phyloP scores from a whole-genome alignment of 805 yeast genomes.

The Candida argentea region DNA sequence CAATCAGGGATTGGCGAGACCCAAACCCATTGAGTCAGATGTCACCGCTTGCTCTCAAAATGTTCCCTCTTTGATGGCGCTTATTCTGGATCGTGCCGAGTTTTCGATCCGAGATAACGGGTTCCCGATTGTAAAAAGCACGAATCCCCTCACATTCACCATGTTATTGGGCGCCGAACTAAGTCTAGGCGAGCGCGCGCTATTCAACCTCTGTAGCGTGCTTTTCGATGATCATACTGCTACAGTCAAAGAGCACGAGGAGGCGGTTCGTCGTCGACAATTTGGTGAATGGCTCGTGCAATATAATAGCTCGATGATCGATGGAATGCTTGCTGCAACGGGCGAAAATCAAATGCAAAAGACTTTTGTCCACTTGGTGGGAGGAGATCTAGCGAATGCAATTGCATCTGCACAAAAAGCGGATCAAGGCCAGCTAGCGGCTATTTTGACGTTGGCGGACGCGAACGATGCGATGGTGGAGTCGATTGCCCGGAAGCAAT shows the following conservation, averaged over 20 bases:
- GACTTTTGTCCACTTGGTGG: slow-evolving; percentile 39
- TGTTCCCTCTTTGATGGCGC: slow-evolving; percentile 9
- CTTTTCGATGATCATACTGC: slow-evolving; percentile 33
- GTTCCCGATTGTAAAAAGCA: slow-evolving; percentile 14
- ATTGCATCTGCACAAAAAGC: slow-evolving; percentile 48
- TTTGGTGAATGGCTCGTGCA: slow-evolving; percentile 50
- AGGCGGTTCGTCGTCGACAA: slow-evolving; percentile 28
- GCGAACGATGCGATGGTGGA: slow-evolving; percentile 55
- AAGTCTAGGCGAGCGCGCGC: slow-evolving; percentile 13
- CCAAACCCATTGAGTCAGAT: slow-evolving; percentile 2
- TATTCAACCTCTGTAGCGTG: slow-evolving; percentile 52
- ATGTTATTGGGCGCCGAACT: slow-evolving; percentile 8
- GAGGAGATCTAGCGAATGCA: slow-evolving; percentile 55
- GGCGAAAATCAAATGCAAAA: slow-evolving; percentile 36
- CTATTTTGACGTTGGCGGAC: slow-evolving; percentile 57
- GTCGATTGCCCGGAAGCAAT: slow-evolving; percentile 47
- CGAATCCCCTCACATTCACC: slow-evolving; percentile 7
- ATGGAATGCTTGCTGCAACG: slow-evolving; percentile 10
- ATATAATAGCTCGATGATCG: slow-evolving; percentile 28
- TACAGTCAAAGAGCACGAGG: slow-evolving; percentile 9
- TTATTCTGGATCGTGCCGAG: slow-evolving; percentile 13
- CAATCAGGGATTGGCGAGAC: too few relatives aligned
- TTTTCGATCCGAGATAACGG: slow-evolving; percentile 14
- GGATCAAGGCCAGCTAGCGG: slow-evolving; percentile 61
- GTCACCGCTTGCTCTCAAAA: slow-evolving; percentile 6